Evolutionary conservation across 768 basidiomycete genomes (phyloP).

Genomic region (Austroboletus festivus): DNA sequence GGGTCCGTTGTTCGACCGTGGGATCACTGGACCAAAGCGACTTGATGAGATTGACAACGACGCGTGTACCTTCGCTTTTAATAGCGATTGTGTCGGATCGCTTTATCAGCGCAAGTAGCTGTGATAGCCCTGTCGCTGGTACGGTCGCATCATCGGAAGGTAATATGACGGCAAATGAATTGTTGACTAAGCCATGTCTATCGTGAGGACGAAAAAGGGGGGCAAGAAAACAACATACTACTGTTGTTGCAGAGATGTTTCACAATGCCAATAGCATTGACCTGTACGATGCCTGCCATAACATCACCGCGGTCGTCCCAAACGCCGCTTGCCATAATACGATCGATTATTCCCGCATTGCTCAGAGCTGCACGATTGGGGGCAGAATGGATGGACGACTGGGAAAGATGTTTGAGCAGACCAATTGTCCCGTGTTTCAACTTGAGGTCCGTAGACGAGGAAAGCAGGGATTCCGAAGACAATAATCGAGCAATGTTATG

Average conservation of each 20-base stretch:
- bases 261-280: constrained; percentile 80
- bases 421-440: constrained; percentile 88
- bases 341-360: constrained; percentile 59
- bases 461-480: constrained; percentile 53
- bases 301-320: constrained; percentile 72
- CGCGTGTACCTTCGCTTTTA: constrained; percentile 86
- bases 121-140: constrained; percentile 52
- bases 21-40: constrained; percentile 65
- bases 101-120: constrained; percentile 69
- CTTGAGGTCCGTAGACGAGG: constrained; percentile 62
- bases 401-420: constrained; percentile 82
- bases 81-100: constrained; percentile 80
- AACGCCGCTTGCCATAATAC: constrained; percentile 58
- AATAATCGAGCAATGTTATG: constrained; percentile 62
- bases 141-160: constrained; percentile 33
- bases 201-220: constrained; percentile 31
- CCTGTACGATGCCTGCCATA: constrained; percentile 83
- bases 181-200: constrained; percentile 35
- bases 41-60: constrained; percentile 82
- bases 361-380: constrained; percentile 59
- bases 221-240: constrained; percentile 42
- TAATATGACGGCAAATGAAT: constrained; percentile 50
- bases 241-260: constrained; percentile 85
- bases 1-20: constrained; percentile 24
- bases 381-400: constrained; percentile 55